Percentiles rank a stretch among this genome's conserved stretches.
Conservation (phyloP, 306 rosid species). For the Quercus suber region DNA sequence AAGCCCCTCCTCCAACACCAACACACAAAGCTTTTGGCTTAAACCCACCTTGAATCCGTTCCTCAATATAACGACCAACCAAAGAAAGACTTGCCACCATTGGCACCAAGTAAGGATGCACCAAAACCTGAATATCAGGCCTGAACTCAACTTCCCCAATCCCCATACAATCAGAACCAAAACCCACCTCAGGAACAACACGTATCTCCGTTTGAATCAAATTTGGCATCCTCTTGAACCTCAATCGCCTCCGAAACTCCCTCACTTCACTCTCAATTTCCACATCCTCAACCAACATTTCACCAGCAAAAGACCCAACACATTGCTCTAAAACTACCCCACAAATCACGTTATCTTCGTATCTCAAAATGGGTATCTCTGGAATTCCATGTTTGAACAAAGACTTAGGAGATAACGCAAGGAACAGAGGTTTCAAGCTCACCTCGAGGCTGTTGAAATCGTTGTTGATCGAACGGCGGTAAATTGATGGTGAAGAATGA, state of each 20-base stretch:
- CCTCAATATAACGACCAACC: constrained; percentile 34
- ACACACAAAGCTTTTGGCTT: constrained; percentile 72
- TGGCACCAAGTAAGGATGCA: constrained; percentile 81
- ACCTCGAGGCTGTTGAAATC: constrained; percentile 34
- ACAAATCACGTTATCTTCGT: constrained; percentile 54
- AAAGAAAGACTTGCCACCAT: constrained; percentile 73
- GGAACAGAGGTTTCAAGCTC: constrained; percentile 62
- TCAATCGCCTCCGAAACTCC: constrained; percentile 83
- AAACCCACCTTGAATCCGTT: constrained; percentile 37
- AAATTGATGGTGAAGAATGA: constrained; percentile 5
- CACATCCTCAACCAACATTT: constrained; percentile 82
- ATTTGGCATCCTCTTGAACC: constrained; percentile 85
- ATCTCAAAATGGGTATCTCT: constrained; percentile 63
- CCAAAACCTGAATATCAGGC: constrained; percentile 52
- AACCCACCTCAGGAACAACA: constrained; percentile 35
- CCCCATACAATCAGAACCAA: constrained; percentile 13
- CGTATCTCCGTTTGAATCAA: constrained; percentile 71
- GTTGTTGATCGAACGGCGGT: constrained; percentile 33
- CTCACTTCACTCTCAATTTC: constrained; percentile 46
- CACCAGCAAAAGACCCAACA: constrained; percentile 59
- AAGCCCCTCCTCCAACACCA: constrained; percentile 93
- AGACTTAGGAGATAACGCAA: constrained; percentile 69
- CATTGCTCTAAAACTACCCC: constrained; percentile 49
- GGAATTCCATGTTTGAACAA: constrained; percentile 53
- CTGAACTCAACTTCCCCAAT: constrained; percentile 48